phyloP scores from a whole-genome alignment of 768 basidiomycete species.

The Xerocomellus amylosporus region DNA sequence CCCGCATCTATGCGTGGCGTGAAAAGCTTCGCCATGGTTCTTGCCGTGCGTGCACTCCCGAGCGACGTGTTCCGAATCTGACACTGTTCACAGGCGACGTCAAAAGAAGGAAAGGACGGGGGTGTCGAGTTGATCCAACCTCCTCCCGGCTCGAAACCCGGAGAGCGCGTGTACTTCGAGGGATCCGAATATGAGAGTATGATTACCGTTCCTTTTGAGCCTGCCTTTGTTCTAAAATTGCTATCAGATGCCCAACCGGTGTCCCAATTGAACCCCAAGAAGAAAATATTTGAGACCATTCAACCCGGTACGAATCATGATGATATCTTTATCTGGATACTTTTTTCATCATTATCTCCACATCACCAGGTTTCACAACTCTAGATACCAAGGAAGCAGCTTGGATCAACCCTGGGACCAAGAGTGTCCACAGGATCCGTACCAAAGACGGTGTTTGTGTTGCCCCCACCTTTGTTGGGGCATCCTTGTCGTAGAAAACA shows the following conservation, averaged over 20 bases:
- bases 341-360: neutral
- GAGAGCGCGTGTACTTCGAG: slow-evolving; percentile 94
- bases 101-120: slow-evolving; percentile 84
- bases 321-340: neutral
- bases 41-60: slow-evolving; percentile 57
- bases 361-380: slow-evolving; percentile 72
- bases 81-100: slow-evolving; percentile 61
- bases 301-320: slow-evolving; percentile 64
- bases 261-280: slow-evolving; percentile 92
- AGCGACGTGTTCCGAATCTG: neutral
- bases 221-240: neutral
- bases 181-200: slow-evolving; percentile 81
- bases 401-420: slow-evolving; percentile 85
- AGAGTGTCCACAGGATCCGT: slow-evolving; percentile 77
- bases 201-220: slow-evolving; percentile 16
- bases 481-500: slow-evolving; percentile 74
- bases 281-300: slow-evolving; percentile 97
- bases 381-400: slow-evolving; percentile 77
- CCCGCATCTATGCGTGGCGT: slow-evolving; percentile 96
- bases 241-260: slow-evolving; percentile 60
- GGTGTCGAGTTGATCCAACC: slow-evolving; percentile 92
- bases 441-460: slow-evolving; percentile 82
- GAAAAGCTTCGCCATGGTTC: slow-evolving; percentile 98
- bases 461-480: slow-evolving; percentile 80
- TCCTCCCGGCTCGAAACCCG: slow-evolving; percentile 80